Percentiles rank a stretch among this genome's conserved stretches.
Evolutionary conservation across 225 moss, liverwort and hornwort species (phyloP).

Genomic region (Pseudoscleropodium purum): DNA sequence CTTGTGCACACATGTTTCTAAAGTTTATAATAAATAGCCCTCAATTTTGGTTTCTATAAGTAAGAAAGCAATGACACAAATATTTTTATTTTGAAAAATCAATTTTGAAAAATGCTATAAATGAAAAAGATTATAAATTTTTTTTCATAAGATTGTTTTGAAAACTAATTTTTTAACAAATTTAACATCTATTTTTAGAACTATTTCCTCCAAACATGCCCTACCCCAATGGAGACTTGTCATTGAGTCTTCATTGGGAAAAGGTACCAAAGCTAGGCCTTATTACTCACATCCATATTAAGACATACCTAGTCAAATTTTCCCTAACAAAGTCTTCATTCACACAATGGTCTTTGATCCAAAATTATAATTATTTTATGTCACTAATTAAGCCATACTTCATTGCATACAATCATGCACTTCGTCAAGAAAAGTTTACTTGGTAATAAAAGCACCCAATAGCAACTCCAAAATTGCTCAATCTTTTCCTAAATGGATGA

Average conservation of each 20-base stretch:
- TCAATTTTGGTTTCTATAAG: rapidly evolving
- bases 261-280: no score
- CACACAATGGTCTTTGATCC: neutral
- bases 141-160: neutral
- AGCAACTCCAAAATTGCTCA: rapidly evolving
- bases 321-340: rapidly evolving
- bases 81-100: neutral
- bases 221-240: neutral
- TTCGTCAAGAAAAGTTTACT: rapidly evolving
- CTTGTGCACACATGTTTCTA: rapidly evolving
- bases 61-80: neutral
- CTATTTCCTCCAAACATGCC: rapidly evolving
- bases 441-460: neutral
- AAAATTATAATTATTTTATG: neutral
- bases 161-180: neutral
- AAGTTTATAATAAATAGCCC: neutral
- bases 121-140: neutral
- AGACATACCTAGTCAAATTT: neutral
- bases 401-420: no score
- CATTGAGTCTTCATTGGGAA: neutral
- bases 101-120: neutral
- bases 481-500: neutral
- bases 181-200: neutral
- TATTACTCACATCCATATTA: neutral
- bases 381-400: neutral